A percentile compares a stretch with the other conserved stretches of the same genome.
phyloP scores from a whole-genome alignment of 768 basidiomycete species.

The Kwoniella botswanensis region DNA sequence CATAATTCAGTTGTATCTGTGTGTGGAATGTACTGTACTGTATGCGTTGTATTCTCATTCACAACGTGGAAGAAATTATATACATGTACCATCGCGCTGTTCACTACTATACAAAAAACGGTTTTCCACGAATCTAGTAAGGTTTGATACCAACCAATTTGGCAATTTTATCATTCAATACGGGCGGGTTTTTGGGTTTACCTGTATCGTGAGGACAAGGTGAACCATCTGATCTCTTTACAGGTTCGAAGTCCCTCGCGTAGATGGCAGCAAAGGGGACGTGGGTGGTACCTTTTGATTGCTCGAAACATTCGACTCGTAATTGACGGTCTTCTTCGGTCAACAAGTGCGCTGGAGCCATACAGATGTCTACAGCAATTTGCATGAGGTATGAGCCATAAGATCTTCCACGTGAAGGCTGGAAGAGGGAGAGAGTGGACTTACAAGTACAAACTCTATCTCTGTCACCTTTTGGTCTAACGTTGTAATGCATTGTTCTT shows the following conservation, averaged over 20 bases:
- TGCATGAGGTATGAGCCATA: neutral
- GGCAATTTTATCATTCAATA: constrained; percentile 5
- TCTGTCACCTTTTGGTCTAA: constrained; percentile 34
- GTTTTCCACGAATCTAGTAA: constrained; percentile 17
- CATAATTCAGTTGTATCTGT: neutral
- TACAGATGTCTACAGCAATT: constrained; percentile 39
- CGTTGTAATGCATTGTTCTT: constrained; percentile 46
- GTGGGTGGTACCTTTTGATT: constrained; percentile 31
- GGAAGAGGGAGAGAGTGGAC: constrained; percentile 1
- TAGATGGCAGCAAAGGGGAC: constrained; percentile 32
- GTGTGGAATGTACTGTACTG: neutral
- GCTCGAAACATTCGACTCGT: constrained; percentile 28
- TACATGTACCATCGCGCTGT: neutral
- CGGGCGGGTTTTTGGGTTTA: constrained; percentile 22
- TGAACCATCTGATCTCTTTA: constrained; percentile 22
- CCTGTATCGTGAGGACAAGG: constrained; percentile 33
- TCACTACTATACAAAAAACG: neutral
- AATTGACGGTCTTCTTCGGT: constrained; percentile 38
- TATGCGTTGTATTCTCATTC: neutral
- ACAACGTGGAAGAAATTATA: neutral
- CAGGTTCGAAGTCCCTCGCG: constrained; percentile 27
- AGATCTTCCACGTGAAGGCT: neutral
- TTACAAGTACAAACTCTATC: constrained; percentile 45
- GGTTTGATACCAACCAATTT: constrained; percentile 26
- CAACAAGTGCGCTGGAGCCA: constrained; percentile 37